These are phyloP conservation scores for Mitragyna speciosa DNA, from an alignment of 257 asterid species.

Conservation along the genomic window DNA sequence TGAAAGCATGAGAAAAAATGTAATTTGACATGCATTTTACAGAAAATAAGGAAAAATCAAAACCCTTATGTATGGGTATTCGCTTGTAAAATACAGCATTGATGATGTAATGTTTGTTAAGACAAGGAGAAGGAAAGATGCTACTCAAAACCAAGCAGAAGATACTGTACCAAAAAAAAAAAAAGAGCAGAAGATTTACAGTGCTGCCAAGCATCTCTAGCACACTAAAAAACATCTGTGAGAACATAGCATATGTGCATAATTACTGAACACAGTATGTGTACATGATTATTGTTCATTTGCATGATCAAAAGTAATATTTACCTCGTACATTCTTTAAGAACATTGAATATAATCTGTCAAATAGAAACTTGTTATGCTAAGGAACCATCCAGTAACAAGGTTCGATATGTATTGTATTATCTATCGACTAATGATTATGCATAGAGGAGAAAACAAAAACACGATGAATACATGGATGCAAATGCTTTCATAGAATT, in stretches of 20 bases:
- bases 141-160: neutral
- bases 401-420: neutral
- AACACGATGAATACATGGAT: too few relatives aligned
- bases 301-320: neutral
- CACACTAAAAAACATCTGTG: neutral
- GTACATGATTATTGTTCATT: neutral
- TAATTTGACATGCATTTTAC: neutral
- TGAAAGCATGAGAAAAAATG: neutral
- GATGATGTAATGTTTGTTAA: neutral
- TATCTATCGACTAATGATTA: too few relatives aligned
- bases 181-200: neutral
- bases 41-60: neutral
- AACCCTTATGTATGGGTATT: neutral
- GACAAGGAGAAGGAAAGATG: slow-evolving; percentile 1
- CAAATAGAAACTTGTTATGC: neutral
- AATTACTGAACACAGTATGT: neutral
- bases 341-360: neutral
- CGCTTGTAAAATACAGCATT: neutral
- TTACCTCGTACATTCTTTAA: neutral
- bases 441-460: neutral
- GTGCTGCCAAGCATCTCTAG: neutral
- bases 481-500: too few relatives aligned
- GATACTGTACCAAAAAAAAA: neutral
- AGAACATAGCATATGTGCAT: neutral
- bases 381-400: neutral